Conservation (phyloP, 352 stramenopile genomes). For the Phytopythium aichiense region DNA sequence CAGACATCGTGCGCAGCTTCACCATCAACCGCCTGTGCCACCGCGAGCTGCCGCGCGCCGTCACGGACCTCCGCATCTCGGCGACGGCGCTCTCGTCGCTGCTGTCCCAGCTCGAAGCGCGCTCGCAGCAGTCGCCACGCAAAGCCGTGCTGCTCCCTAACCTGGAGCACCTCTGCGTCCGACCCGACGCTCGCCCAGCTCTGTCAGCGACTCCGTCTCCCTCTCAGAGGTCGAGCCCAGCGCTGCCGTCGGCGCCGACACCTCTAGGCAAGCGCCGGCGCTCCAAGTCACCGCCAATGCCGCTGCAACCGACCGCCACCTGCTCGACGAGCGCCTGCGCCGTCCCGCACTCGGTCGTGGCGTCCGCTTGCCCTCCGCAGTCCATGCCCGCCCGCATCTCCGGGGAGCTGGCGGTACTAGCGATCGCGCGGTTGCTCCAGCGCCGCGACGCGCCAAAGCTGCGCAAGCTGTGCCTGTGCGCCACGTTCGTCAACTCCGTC, state of each 20-base stretch:
- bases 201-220: background rate
- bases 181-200: background rate
- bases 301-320: background rate
- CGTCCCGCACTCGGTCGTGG: slow-evolving; percentile 5
- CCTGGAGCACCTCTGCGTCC: slow-evolving; percentile 15
- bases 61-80: slow-evolving; percentile 17
- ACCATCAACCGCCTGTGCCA: slow-evolving; percentile 15
- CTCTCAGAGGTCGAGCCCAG: background rate
- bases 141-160: slow-evolving; percentile 8
- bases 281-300: background rate
- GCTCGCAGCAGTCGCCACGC: background rate
- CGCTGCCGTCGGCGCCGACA: background rate
- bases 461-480: slow-evolving; percentile 13
- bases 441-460: slow-evolving; percentile 7
- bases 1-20: slow-evolving; percentile 10
- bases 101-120: slow-evolving; percentile 4
- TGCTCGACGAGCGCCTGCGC: background rate
- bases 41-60: slow-evolving; percentile 10
- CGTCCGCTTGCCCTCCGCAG: slow-evolving; percentile 1
- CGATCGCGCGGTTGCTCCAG: slow-evolving; percentile 9
- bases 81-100: slow-evolving; percentile 5
- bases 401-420: slow-evolving; percentile 15
- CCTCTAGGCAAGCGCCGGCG: slow-evolving; percentile 1
- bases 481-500: slow-evolving; percentile 20
- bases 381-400: background rate